These are phyloP conservation scores for Fomitopsis schrenkii DNA, from an alignment of 1,284 basidiomycete genomes.

Conservation along the genomic window DNA sequence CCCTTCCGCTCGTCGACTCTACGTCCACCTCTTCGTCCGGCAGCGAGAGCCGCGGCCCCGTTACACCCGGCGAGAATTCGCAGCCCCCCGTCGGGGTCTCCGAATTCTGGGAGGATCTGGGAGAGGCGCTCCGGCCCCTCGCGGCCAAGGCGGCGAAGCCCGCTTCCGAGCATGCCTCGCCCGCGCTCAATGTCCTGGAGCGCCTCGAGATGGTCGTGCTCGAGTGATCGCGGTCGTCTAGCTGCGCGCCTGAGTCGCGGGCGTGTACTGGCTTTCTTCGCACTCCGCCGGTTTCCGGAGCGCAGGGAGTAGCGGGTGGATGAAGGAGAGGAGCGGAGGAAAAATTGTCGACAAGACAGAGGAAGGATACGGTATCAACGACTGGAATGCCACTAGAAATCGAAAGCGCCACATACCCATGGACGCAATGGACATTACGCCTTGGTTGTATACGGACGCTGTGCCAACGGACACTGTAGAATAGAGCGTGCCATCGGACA, in stretches of 20 bases:
- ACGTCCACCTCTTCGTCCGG: slow-evolving; percentile 8
- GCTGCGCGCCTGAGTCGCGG: background rate
- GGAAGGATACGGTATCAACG: no score
- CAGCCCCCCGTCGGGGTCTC: slow-evolving; percentile 6
- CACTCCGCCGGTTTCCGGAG: background rate
- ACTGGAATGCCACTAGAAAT: no score
- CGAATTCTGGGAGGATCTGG: slow-evolving; percentile 7
- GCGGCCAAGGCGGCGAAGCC: background rate
- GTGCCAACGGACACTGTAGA: background rate
- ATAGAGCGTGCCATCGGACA: background rate
- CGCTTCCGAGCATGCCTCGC: background rate
- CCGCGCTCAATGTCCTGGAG: background rate
- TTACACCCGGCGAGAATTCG: slow-evolving; percentile 7
- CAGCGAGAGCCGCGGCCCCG: slow-evolving; percentile 11
- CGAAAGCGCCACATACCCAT: background rate
- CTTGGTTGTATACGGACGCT: background rate
- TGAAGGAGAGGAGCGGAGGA: no score
- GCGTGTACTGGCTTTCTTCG: background rate
- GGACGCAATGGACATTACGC: background rate
- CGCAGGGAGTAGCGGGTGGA: background rate
- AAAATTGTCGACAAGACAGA: no score
- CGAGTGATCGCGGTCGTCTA: background rate
- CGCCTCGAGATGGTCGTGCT: slow-evolving; percentile 2
- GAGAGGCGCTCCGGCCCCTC: slow-evolving; percentile 1
- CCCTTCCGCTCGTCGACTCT: background rate